These are phyloP conservation scores for Crataegus laevigata DNA, from an alignment of 306 rosid genomes.

Conservation along the genomic window DNA sequence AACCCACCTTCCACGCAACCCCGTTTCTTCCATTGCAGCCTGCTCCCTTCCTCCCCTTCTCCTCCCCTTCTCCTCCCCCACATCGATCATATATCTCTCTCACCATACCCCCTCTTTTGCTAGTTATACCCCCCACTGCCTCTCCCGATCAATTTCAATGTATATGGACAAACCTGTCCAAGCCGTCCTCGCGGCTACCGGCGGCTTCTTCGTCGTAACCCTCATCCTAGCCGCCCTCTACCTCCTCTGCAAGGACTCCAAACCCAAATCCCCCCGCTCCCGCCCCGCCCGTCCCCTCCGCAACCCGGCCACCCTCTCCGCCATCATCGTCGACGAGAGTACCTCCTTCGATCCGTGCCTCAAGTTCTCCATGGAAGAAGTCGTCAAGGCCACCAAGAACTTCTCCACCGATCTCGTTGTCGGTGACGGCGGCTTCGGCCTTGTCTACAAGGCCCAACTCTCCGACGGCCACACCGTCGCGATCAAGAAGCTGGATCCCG, in stretches of 20 bases:
- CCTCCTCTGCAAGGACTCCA: conserved; percentile 26
- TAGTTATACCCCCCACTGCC: neutral
- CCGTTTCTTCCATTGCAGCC: neutral
- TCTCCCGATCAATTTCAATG: neutral
- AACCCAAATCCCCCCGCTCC: neutral
- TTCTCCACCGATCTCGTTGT: conserved; percentile 61
- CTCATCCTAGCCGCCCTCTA: conserved; percentile 28
- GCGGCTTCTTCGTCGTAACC: conserved; percentile 45
- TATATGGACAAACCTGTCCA: neutral
- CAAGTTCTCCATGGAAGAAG: conserved; percentile 58
- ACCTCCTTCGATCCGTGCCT: conserved; percentile 58
- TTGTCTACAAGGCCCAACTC: conserved; percentile 78
- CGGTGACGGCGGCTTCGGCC: conserved; percentile 93
- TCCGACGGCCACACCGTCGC: conserved; percentile 64
- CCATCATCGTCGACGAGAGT: conserved; percentile 40
- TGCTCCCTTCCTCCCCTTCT: neutral
- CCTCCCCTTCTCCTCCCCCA: neutral
- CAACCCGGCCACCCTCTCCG: conserved; percentile 11
- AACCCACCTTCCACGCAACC: neutral
- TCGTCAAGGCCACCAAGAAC: conserved; percentile 55
- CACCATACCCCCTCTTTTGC: neutral
- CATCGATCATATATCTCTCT: neutral
- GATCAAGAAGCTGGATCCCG: conserved; percentile 67
- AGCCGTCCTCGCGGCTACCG: conserved; percentile 37
- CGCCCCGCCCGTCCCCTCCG: neutral